Evolutionary conservation across 345 rosid species (phyloP).

Genomic region (Eucalyptus pauciflora): DNA sequence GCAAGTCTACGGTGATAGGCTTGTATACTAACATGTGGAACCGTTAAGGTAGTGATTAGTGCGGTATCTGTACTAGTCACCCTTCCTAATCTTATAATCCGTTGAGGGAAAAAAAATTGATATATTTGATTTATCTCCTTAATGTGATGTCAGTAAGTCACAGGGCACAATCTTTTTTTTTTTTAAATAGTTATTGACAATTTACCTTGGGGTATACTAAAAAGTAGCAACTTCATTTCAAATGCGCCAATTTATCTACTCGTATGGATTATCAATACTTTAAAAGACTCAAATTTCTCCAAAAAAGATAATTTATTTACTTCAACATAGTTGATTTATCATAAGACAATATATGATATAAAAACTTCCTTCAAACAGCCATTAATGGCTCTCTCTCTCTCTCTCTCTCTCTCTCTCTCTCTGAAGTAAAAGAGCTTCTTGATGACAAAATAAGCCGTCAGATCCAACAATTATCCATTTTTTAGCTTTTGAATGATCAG

Average conservation of each 20-base stretch:
- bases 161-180: neutral
- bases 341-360: neutral
- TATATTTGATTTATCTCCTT: neutral
- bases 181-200: neutral
- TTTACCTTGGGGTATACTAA: neutral
- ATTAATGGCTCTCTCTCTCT: neutral
- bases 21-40: neutral
- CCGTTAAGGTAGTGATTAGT: rapidly evolving
- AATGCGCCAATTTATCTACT: neutral
- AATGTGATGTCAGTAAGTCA: neutral
- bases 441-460: neutral
- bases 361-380: neutral
- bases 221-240: neutral
- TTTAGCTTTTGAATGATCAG: neutral
- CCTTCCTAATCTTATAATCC: neutral
- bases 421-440: neutral
- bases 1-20: neutral
- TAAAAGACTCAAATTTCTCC: neutral
- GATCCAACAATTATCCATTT: neutral
- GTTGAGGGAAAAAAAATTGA: neutral
- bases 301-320: neutral
- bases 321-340: neutral
- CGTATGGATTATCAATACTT: neutral
- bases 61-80: rapidly evolving
- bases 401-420: neutral